These are phyloP conservation scores for Fusarium tjaetaba DNA, from an alignment of 2,329 filamentous ascomycete species.

Conservation along the genomic window DNA sequence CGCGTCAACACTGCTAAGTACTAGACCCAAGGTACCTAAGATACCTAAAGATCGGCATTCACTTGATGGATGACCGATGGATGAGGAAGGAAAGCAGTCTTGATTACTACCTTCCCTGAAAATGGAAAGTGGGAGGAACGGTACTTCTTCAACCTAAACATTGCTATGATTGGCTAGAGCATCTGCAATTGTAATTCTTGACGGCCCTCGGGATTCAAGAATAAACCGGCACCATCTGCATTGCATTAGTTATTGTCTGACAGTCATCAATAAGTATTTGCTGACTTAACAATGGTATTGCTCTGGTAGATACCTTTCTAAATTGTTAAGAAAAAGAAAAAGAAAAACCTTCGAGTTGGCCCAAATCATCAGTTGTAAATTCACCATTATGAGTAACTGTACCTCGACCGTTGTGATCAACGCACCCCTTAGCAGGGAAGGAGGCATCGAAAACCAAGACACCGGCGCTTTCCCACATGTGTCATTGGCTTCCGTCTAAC, in stretches of 20 bases:
- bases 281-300: not conserved
- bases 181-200: conserved; percentile 1
- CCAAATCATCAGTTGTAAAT: not conserved
- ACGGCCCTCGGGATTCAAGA: not conserved
- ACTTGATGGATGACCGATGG: not conserved
- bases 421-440: conserved; percentile 5
- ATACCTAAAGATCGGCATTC: not conserved
- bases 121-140: conserved; percentile 9
- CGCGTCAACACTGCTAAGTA: not conserved
- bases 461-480: conserved; percentile 28
- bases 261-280: not conserved
- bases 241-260: not conserved
- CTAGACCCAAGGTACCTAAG: not conserved
- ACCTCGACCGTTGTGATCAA: not conserved
- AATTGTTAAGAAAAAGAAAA: not conserved
- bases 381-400: not conserved
- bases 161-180: conserved; percentile 21
- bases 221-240: not conserved
- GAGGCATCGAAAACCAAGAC: conserved; percentile 24
- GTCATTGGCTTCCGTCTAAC: conserved; percentile 27
- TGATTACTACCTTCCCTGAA: conserved; percentile 13
- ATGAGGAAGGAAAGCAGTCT: conserved; percentile 8
- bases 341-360: not conserved
- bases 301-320: not conserved
- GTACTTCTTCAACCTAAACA: not conserved